A percentile compares a stretch with the other conserved stretches of the same genome.
Conservation (phyloP, 768 basidiomycete genomes). For the Boletus fagicola region DNA sequence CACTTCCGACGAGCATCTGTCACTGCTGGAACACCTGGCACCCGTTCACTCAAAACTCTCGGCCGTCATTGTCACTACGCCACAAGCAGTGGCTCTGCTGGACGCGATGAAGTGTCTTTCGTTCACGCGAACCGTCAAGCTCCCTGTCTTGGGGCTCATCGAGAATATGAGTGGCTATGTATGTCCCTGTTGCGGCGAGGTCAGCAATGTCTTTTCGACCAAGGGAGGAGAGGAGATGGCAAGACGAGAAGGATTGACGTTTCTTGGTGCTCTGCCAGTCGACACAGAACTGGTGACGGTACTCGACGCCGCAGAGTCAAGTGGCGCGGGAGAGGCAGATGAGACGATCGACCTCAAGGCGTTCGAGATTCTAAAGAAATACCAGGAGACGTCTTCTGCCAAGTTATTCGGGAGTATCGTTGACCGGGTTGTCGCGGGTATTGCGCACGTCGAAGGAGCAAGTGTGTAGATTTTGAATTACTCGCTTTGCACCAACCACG, state of each 20-base stretch:
- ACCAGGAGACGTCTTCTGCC: constrained; percentile 66
- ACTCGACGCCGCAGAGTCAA: constrained; percentile 63
- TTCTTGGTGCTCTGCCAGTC: constrained; percentile 88
- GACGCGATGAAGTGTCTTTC: constrained; percentile 97
- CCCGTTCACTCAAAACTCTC: constrained; percentile 76
- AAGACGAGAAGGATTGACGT: constrained; percentile 63
- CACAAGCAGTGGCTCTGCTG: constrained; percentile 92
- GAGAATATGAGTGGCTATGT: constrained; percentile 99
- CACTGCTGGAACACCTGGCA: constrained; percentile 89
- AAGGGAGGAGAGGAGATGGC: constrained; percentile 93
- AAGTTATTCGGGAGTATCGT: constrained; percentile 65
- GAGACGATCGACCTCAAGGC: constrained; percentile 28
- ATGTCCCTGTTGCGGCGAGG: constrained; percentile 95
- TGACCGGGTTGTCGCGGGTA: constrained; percentile 37
- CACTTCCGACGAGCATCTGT: constrained; percentile 98
- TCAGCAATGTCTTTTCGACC: constrained; percentile 92
- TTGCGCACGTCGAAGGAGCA: constrained; percentile 20
- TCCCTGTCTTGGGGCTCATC: constrained; percentile 88
- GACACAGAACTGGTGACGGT: constrained; percentile 88
- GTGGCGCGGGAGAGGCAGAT: constrained; percentile 18
- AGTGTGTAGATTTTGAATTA: not conserved
- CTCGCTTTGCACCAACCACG: not conserved
- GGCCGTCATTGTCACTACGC: constrained; percentile 92
- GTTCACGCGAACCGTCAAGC: constrained; percentile 83
- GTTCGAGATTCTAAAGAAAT: constrained; percentile 58